Conservation (phyloP, 306 rosid genomes). For the Begonia masoniana region DNA sequence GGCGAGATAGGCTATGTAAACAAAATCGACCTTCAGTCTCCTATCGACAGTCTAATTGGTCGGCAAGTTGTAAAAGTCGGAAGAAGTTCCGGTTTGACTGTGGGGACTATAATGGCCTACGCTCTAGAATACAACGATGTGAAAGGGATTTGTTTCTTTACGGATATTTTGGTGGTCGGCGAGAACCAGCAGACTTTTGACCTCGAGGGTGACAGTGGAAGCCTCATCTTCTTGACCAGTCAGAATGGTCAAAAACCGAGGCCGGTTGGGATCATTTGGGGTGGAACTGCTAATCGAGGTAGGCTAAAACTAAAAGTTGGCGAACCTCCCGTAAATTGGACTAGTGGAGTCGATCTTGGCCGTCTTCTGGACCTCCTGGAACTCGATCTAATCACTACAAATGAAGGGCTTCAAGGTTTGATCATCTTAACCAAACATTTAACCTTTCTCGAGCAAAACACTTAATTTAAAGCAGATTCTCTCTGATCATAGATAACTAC, state of each 20-base stretch:
- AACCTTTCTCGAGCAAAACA: too few relatives aligned
- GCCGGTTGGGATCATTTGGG: constrained; percentile 98
- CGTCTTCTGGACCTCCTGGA: constrained; percentile 93
- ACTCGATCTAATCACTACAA: constrained; percentile 78
- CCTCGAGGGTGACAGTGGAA: constrained; percentile 99
- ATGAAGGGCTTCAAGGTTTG: constrained; percentile 77
- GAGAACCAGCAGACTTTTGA: constrained; percentile 97
- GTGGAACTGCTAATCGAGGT: constrained; percentile 98
- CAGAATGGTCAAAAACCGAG: constrained; percentile 63
- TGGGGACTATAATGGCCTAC: constrained; percentile 92
- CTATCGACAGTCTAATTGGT: constrained; percentile 85
- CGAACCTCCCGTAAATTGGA: constrained; percentile 91
- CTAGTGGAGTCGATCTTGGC: constrained; percentile 99
- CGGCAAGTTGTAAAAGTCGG: constrained; percentile 91
- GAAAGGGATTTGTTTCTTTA: constrained; percentile 94
- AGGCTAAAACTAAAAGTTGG: constrained; percentile 83
- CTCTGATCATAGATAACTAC: too few relatives aligned
- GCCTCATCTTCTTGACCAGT: constrained; percentile 85
- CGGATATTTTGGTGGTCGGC: constrained; percentile 98
- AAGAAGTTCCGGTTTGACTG: constrained; percentile 93
- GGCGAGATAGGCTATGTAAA: constrained; percentile 87
- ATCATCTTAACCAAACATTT: constrained; percentile 15
- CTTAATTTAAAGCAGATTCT: too few relatives aligned
- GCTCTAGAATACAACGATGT: constrained; percentile 95
- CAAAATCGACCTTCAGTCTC: constrained; percentile 82